A percentile compares a stretch with the other conserved stretches of the same genome.
These are phyloP conservation scores for Phylloporus sp. DNA, from an alignment of 768 basidiomycete species.

Conservation along the genomic window DNA sequence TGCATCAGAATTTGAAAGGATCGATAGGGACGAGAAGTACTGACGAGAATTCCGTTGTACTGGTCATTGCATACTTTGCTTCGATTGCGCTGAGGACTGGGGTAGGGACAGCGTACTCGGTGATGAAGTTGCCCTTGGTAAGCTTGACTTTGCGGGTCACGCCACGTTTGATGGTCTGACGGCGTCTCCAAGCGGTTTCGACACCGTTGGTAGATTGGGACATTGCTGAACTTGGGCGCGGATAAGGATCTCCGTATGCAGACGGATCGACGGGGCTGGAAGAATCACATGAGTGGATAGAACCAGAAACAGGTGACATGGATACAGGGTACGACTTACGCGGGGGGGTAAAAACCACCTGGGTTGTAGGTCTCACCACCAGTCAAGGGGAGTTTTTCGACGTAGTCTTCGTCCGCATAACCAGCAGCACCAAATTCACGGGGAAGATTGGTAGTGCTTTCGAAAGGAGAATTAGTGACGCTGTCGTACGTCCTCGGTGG, in stretches of 20 bases:
- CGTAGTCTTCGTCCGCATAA: conserved; percentile 64
- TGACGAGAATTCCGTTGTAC: conserved; percentile 88
- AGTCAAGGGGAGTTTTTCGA: conserved; percentile 76
- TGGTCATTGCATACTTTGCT: conserved; percentile 65
- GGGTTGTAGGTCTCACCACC: conserved; percentile 50
- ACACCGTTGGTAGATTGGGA: conserved; percentile 54
- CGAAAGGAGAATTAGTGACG: conserved; percentile 44
- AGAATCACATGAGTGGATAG: conserved; percentile 7
- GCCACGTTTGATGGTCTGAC: conserved; percentile 89
- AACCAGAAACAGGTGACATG: background rate
- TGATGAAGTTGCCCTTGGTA: conserved; percentile 89
- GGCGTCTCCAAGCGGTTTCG: conserved; percentile 64
- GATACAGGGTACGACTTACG: conserved; percentile 41
- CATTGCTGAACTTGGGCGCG: conserved; percentile 48
- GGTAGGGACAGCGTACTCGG: conserved; percentile 84
- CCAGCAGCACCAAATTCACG: conserved; percentile 45
- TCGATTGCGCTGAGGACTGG: conserved; percentile 83
- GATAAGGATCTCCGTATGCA: conserved; percentile 65
- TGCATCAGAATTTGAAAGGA: background rate
- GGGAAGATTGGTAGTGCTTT: conserved; percentile 54
- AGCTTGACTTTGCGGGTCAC: conserved; percentile 94
- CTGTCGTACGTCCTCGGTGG: conserved; percentile 43
- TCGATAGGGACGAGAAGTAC: conserved; percentile 25
- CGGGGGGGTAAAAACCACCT: conserved; percentile 68
- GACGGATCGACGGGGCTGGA: conserved; percentile 51